A percentile compares a stretch with the other conserved stretches of the same genome.
These are phyloP conservation scores for Phytopythium montanum DNA, from an alignment of 352 stramenopile genomes.

Conservation along the genomic window DNA sequence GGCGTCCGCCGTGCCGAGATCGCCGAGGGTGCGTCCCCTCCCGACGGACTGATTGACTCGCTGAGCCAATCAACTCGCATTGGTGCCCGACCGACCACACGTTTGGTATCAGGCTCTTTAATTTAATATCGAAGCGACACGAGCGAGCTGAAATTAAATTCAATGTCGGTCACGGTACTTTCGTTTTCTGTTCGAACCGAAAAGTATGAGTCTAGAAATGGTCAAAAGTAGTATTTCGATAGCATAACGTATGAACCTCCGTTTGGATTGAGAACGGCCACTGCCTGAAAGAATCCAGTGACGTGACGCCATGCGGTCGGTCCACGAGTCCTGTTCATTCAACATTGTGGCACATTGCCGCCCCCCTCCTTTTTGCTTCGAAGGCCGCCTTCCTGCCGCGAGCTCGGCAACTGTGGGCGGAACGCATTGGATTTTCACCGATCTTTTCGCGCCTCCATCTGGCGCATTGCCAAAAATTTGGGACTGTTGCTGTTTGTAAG, in stretches of 20 bases:
- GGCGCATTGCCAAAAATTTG: neutral
- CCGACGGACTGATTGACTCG: neutral
- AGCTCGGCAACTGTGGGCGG: neutral
- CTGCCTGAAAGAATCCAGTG: no score
- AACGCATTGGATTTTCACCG: neutral
- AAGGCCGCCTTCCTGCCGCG: no score
- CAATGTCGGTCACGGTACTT: neutral
- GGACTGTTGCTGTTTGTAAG: neutral
- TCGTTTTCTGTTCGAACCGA: neutral
- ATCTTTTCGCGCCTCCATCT: conserved; percentile 2
- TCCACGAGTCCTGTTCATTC: no score
- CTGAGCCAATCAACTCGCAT: no score
- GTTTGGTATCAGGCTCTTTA: neutral
- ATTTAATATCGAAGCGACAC: neutral
- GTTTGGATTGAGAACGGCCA: no score
- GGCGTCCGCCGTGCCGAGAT: neutral
- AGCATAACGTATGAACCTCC: no score
- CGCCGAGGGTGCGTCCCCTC: neutral
- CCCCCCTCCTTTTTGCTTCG: no score
- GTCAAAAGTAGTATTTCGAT: no score
- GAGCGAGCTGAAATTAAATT: neutral
- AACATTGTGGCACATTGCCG: no score
- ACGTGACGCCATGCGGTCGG: no score
- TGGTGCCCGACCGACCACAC: neutral
- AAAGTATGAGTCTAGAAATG: neutral